Evolutionary conservation across 2,329 filamentous ascomycete genomes (phyloP), one percentile per base, ranked within the genome.

Genomic region (Phyllosticta capitalensis): DNA sequence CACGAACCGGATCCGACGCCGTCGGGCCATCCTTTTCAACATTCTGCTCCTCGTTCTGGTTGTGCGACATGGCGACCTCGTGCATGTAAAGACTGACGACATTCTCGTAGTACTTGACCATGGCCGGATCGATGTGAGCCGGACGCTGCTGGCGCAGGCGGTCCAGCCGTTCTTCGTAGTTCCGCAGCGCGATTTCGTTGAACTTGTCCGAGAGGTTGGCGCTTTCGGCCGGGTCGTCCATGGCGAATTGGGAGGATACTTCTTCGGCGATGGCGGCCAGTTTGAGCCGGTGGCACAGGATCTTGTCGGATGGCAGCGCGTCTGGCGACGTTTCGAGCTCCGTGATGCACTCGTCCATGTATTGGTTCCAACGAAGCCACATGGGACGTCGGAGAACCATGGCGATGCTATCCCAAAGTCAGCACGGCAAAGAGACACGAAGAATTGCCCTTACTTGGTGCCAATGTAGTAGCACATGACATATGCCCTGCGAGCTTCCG

Each of bases 341-440:
- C 9, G 82, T 78, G 33, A 86, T 69, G 64, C 81, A 84, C 65
- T 86, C 82, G 53, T 83, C 80, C 76, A 84, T 84, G 67, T 85
- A 85, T 28, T 82, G 78, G 24, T 79, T 80, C 81, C 83, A 85
- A 17, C 81, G 79, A 19, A 85, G 73, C 2, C 85, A 74, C 48
- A 84, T 81, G 0, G 81, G 78, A 14, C 83, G 77, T 49, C 83
- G 75, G 45, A 85, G 71, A 9, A 83, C 79, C 75, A 83, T 82
- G 17, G 82, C 77, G 9, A 79, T 79, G 65, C 81, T 84, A 63
- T 66, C 4, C 48, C 19, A 7, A 17, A 10, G 49, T 30, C 49
- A 45, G 21, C 19, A 17, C 5, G n/a, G 6, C 20, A 12, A 49
- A 9, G n/a, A 1, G 3, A 30, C 5, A 19, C 28, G 67, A 55